phyloP scores from a whole-genome alignment of 73 alveolate genomes.

The Urostyla sp. region DNA sequence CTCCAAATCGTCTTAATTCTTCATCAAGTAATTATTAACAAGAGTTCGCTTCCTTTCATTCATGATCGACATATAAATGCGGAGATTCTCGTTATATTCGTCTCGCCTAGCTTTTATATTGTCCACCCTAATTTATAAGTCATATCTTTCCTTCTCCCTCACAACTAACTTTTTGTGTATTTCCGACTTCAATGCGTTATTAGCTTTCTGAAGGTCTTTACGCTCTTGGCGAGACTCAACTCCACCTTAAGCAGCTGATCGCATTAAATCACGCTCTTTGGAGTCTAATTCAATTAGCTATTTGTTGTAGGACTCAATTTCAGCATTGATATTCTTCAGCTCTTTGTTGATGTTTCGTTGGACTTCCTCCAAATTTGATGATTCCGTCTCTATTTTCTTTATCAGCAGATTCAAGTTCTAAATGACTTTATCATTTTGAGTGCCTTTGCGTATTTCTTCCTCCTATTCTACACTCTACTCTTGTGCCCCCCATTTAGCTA shows the following conservation, averaged over 20 bases:
- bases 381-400: not conserved
- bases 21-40: constrained; percentile 18
- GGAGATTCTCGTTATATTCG: constrained; percentile 13
- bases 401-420: not conserved
- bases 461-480: not conserved
- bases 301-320: not conserved
- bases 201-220: constrained; percentile 40
- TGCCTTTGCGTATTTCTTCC: not conserved
- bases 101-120: constrained; percentile 10
- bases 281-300: constrained; percentile 14
- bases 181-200: constrained; percentile 30
- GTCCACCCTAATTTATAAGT: not conserved
- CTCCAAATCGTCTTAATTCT: constrained; percentile 49
- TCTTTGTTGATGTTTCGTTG: not conserved
- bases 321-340: constrained; percentile 10
- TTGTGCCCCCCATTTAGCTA: constrained; percentile 3
- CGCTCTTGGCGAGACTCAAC: not conserved
- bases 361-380: not conserved
- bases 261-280: constrained; percentile 7
- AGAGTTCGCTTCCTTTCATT: constrained; percentile 35
- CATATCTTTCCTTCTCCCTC: constrained; percentile 44
- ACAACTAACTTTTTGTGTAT: constrained; percentile 23
- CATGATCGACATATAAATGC: constrained; percentile 7
- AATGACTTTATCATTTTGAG: constrained; percentile 12
- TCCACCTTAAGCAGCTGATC: not conserved